These are phyloP conservation scores for Fusarium oligoseptatum DNA, from an alignment of 2,329 filamentous ascomycete genomes.

Conservation along the genomic window DNA sequence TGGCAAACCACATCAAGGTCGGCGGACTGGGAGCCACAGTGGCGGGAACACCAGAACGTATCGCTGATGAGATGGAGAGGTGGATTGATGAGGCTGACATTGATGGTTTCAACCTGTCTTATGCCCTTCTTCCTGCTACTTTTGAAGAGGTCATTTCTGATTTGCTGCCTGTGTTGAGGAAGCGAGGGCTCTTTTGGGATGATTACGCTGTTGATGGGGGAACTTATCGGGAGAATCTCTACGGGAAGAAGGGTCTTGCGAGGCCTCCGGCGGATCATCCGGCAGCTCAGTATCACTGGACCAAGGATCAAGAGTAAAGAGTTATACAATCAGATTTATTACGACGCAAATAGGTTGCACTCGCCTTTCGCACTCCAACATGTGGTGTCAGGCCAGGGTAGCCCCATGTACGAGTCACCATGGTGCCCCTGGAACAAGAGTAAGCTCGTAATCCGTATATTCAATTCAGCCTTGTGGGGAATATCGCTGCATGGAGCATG, in stretches of 20 bases:
- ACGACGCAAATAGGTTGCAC: background rate
- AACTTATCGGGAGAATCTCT: constrained; percentile 60
- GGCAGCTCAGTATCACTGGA: constrained; percentile 57
- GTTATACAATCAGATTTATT: background rate
- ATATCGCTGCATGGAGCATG: background rate
- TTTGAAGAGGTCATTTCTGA: constrained; percentile 77
- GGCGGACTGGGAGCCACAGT: constrained; percentile 49
- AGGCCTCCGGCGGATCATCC: constrained; percentile 55
- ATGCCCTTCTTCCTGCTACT: constrained; percentile 63
- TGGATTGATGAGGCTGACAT: constrained; percentile 68
- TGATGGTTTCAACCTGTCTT: constrained; percentile 64
- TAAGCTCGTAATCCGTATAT: background rate
- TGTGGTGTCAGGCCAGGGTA: background rate
- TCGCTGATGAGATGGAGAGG: constrained; percentile 52
- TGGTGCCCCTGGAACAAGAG: background rate
- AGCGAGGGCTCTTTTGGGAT: constrained; percentile 69
- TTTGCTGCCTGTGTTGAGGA: constrained; percentile 71
- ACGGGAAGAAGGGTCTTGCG: constrained; percentile 51
- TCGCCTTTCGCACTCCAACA: background rate
- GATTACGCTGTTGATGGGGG: constrained; percentile 59
- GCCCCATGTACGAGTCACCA: background rate
- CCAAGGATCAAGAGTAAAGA: constrained; percentile 45
- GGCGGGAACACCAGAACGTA: constrained; percentile 48
- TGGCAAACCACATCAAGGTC: constrained; percentile 51
- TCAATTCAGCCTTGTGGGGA: background rate